Percentiles rank a stretch among this genome's conserved stretches.
phyloP scores from a whole-genome alignment of 2,329 filamentous ascomycete genomes.

The Aureobasidium sp. region DNA sequence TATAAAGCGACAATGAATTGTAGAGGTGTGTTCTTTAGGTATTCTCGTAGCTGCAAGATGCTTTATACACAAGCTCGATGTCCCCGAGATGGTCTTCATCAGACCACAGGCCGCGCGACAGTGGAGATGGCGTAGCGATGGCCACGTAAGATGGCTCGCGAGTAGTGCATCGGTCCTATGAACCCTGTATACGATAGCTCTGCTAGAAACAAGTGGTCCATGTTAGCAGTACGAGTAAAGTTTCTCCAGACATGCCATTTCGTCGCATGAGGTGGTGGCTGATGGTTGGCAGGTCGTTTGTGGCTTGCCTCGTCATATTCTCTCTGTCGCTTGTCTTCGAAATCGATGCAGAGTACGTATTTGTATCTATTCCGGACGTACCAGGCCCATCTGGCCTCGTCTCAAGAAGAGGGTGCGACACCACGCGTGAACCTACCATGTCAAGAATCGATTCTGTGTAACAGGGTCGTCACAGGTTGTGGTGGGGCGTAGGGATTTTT shows the following conservation, averaged over 20 bases:
- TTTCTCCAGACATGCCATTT: not conserved
- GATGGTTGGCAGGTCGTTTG: not conserved
- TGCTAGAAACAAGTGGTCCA: not conserved
- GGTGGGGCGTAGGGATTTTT: not conserved
- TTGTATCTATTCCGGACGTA: not conserved
- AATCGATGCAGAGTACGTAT: not conserved
- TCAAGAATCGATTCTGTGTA: not conserved
- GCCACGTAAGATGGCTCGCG: not conserved
- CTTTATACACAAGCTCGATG: not conserved
- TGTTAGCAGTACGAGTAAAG: not conserved
- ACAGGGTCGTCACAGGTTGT: not conserved
- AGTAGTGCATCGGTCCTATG: not conserved
- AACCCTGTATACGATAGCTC: not conserved
- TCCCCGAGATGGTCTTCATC: not conserved
- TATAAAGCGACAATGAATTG: not conserved
- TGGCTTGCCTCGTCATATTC: not conserved
- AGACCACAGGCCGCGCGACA: not conserved
- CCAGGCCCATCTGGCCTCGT: not conserved
- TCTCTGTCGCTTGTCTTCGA: not conserved
- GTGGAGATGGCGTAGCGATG: not conserved
- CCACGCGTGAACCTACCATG: not conserved
- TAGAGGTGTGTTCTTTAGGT: not conserved
- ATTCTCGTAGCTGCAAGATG: not conserved
- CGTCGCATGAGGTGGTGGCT: conserved; percentile 1
- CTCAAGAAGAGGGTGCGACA: not conserved